phyloP scores from a whole-genome alignment of 208 protist species.

The Angomonas deanei region DNA sequence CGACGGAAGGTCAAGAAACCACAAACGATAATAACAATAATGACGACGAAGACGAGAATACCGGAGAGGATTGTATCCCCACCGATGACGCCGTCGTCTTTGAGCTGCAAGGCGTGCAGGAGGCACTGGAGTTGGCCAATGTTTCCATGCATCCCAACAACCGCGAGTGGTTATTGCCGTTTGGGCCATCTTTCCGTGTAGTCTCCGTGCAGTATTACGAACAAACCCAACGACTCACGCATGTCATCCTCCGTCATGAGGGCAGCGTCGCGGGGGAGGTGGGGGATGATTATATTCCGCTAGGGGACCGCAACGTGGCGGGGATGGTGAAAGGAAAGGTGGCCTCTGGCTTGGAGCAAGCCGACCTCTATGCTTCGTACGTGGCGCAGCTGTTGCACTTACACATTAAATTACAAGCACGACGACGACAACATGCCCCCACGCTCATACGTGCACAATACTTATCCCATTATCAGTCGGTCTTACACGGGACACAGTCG shows the following conservation, averaged over 20 bases:
- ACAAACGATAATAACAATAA: slow-evolving; percentile 2
- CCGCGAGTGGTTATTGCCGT: slow-evolving; percentile 74
- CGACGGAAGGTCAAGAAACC: slow-evolving; percentile 1
- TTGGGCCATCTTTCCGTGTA: slow-evolving; percentile 69
- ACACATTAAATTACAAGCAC: slow-evolving; percentile 44
- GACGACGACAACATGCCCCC: slow-evolving; percentile 57
- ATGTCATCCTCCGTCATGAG: slow-evolving; percentile 63
- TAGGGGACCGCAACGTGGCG: slow-evolving; percentile 60
- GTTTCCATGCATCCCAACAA: slow-evolving; percentile 63
- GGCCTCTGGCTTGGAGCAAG: slow-evolving; percentile 34
- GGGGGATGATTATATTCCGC: slow-evolving; percentile 52
- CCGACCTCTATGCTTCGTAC: slow-evolving; percentile 19
- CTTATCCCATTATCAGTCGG: slow-evolving; percentile 61
- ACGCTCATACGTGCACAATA: slow-evolving; percentile 78
- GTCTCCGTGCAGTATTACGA: slow-evolving; percentile 25
- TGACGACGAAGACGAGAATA: slow-evolving; percentile 14
- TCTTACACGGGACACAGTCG: slow-evolving; percentile 47
- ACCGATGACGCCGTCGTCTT: slow-evolving; percentile 77
- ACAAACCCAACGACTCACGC: slow-evolving; percentile 6
- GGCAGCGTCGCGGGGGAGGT: slow-evolving; percentile 57
- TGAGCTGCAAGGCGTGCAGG: slow-evolving; percentile 52
- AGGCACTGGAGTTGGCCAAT: slow-evolving; percentile 70
- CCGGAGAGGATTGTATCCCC: slow-evolving; percentile 14
- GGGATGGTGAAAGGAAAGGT: slow-evolving; percentile 54
- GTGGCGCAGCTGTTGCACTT: slow-evolving; percentile 43